Conservation (phyloP, 2,329 filamentous ascomycete genomes). For the Verticillium nubilum region DNA sequence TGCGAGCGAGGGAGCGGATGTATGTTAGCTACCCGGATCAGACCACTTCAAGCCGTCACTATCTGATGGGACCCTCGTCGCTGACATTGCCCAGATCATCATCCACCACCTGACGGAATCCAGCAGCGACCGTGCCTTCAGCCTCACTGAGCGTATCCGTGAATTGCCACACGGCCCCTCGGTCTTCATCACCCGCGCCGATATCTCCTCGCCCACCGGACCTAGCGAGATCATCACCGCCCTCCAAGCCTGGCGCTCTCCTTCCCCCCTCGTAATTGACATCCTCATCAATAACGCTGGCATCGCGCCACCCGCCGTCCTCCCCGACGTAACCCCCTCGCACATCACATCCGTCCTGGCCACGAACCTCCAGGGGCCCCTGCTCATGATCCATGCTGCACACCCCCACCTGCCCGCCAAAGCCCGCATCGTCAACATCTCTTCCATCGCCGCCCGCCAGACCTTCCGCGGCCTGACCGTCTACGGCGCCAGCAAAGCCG, state of each 20-base stretch:
- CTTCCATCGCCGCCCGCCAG: slow-evolving; percentile 3
- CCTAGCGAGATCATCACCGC: background rate
- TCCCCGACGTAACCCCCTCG: background rate
- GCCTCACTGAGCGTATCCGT: background rate
- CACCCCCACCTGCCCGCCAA: background rate
- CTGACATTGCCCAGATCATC: background rate
- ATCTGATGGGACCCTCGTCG: background rate
- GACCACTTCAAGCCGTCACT: background rate
- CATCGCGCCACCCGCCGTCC: background rate
- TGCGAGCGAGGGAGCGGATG: slow-evolving; percentile 41
- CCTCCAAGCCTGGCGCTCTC: background rate
- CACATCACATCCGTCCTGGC: background rate
- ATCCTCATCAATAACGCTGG: slow-evolving; percentile 8
- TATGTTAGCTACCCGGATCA: background rate
- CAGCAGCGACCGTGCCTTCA: background rate
- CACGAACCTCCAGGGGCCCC: slow-evolving; percentile 3
- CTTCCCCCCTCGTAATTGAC: background rate
- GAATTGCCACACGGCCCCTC: background rate
- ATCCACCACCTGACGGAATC: background rate
- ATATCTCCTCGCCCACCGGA: background rate
- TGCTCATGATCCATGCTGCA: slow-evolving; percentile 4
- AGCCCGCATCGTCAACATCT: slow-evolving; percentile 6
- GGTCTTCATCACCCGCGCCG: background rate
- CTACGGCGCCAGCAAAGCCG: slow-evolving; percentile 3
- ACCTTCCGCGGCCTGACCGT: slow-evolving; percentile 1